These are phyloP conservation scores for Saccharum spontaneum DNA, from an alignment of 176 grass and related monocot genomes.

Conservation along the genomic window DNA sequence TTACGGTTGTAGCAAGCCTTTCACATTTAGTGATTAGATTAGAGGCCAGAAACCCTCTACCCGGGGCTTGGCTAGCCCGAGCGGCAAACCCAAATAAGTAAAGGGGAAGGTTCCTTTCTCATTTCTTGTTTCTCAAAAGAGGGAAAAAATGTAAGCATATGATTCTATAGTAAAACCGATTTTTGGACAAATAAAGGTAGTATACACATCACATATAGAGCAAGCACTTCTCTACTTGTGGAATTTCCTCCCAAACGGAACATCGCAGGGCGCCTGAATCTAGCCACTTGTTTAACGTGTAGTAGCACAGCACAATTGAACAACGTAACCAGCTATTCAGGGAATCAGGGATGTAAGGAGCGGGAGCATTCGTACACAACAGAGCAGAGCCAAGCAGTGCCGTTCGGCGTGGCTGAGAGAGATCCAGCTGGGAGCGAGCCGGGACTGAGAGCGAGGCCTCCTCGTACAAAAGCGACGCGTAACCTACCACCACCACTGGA, in stretches of 20 bases:
- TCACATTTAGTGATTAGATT: no score
- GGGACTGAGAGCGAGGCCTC: background rate
- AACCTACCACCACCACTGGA: conserved; percentile 29
- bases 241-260: background rate
- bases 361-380: background rate
- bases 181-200: background rate
- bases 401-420: background rate
- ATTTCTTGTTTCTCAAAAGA: background rate
- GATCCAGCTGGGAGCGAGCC: conserved; percentile 28
- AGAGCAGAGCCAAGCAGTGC: background rate
- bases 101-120: background rate
- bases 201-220: background rate
- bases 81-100: background rate
- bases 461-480: conserved; percentile 46
- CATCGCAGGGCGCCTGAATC: background rate
- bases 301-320: background rate
- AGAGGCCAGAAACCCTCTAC: no score
- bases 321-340: background rate
- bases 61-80: background rate
- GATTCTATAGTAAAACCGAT: background rate
- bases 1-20: background rate
- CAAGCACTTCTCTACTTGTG: background rate
- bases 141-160: no score
- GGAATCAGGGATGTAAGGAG: background rate
- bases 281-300: background rate